Evolutionary conservation across 768 basidiomycete species (phyloP).

Genomic region (Cystobasidium onofrii): DNA sequence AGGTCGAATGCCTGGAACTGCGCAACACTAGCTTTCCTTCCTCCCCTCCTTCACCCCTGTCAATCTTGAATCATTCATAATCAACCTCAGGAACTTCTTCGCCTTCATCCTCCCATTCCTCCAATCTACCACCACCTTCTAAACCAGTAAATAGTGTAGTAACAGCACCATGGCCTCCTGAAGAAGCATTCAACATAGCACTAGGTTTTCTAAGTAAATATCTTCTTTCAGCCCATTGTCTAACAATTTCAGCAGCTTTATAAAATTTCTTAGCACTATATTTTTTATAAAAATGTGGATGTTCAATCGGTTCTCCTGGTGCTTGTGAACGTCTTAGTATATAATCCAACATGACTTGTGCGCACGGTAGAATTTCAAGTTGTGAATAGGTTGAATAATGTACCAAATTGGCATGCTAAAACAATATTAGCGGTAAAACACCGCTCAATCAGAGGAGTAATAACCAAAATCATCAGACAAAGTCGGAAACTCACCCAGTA

Average conservation of each 20-base stretch:
- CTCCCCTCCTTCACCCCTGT: no score
- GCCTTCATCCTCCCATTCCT: constrained; percentile 30
- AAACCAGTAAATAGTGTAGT: constrained; percentile 5
- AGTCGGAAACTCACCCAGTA: constrained; percentile 81
- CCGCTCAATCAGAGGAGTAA: no score
- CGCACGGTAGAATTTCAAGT: constrained; percentile 66
- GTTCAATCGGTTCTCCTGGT: constrained; percentile 47
- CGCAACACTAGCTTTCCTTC: no score
- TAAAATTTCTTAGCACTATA: constrained; percentile 72
- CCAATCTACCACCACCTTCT: constrained; percentile 16
- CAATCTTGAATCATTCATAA: neutral
- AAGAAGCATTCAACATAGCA: neutral
- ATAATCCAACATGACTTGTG: constrained; percentile 80
- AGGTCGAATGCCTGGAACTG: no score
- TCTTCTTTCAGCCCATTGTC: constrained; percentile 71
- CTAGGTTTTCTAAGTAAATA: constrained; percentile 42
- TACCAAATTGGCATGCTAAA: constrained; percentile 70
- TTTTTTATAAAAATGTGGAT: constrained; percentile 77
- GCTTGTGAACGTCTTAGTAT: constrained; percentile 50
- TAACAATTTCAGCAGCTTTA: constrained; percentile 78
- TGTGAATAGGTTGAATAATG: constrained; percentile 83
- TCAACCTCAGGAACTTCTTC: neutral
- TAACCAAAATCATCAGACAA: no score
- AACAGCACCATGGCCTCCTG: neutral
- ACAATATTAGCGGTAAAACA: no score